Evolutionary conservation across 495 filamentous ascomycete genomes (phyloP).

Genomic region (Niebla homalea): DNA sequence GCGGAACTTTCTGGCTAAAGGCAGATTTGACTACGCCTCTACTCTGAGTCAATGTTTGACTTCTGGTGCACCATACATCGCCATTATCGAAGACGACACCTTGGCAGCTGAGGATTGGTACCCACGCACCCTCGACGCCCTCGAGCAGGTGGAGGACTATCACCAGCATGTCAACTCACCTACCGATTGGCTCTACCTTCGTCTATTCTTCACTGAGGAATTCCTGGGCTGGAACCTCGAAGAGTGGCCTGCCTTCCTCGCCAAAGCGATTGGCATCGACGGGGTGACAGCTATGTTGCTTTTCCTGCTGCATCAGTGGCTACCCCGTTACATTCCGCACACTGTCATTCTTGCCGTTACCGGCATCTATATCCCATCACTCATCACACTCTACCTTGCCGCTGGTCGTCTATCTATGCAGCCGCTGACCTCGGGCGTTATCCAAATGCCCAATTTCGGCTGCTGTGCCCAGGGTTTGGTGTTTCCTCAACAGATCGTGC

Average conservation of each 20-base stretch:
- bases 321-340: constrained; percentile 17
- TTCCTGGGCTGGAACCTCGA: constrained; percentile 44
- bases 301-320: constrained; percentile 14
- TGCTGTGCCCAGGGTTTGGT: constrained; percentile 29
- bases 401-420: constrained; percentile 28
- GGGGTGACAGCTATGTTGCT: constrained; percentile 13
- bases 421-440: constrained; percentile 21
- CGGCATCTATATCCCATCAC: constrained; percentile 20
- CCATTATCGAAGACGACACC: constrained; percentile 44
- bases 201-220: constrained; percentile 45
- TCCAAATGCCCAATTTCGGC: constrained; percentile 24
- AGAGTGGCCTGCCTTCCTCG: constrained; percentile 31
- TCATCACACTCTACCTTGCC: constrained; percentile 26
- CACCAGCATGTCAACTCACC: constrained; percentile 2
- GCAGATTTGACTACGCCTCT: constrained; percentile 36
- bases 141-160: constrained; percentile 23
- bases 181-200: constrained; percentile 35
- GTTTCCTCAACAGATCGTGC: constrained; percentile 20
- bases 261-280: constrained; percentile 21
- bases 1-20: constrained; percentile 26
- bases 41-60: constrained; percentile 32
- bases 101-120: constrained; percentile 40
- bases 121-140: constrained; percentile 26
- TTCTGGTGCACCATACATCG: constrained; percentile 31
- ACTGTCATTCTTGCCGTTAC: constrained; percentile 17